Percentiles rank a stretch among this genome's conserved stretches.
These are phyloP conservation scores for Castanea sativa DNA, from an alignment of 306 rosid genomes.

Conservation along the genomic window DNA sequence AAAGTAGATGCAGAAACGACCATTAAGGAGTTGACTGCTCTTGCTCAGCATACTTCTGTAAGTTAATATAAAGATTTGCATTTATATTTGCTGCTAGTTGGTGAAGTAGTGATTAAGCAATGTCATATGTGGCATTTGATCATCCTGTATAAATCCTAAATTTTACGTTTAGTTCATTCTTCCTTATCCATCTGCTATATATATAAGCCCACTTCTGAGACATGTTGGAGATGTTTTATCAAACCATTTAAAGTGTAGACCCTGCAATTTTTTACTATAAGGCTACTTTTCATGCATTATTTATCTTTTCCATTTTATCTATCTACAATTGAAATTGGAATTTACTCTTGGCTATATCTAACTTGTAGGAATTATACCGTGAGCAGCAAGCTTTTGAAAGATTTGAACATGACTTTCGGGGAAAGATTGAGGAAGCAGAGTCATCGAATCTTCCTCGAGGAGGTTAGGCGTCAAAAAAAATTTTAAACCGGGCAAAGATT, in stretches of 20 bases:
- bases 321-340: background rate
- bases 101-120: slow-evolving; percentile 23
- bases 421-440: slow-evolving; percentile 69
- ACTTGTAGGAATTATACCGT: slow-evolving; percentile 76
- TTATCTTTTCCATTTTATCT: slow-evolving; percentile 3
- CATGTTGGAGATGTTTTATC: slow-evolving; percentile 1
- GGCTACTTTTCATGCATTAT: slow-evolving; percentile 3
- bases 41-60: slow-evolving; percentile 78
- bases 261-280: background rate
- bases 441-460: slow-evolving; percentile 64
- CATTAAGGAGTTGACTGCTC: slow-evolving; percentile 61
- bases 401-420: slow-evolving; percentile 84
- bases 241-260: background rate
- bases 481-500: background rate
- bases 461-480: slow-evolving; percentile 47
- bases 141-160: slow-evolving; percentile 19
- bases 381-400: slow-evolving; percentile 69
- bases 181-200: background rate
- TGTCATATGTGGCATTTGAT: slow-evolving; percentile 8
- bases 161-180: slow-evolving; percentile 6
- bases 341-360: slow-evolving; percentile 4
- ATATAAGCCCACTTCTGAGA: background rate
- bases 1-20: slow-evolving; percentile 60
- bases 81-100: slow-evolving; percentile 2
- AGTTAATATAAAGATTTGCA: slow-evolving; percentile 32